Percentiles rank a stretch among this genome's conserved stretches.
Evolutionary conservation across 257 asterid genomes (phyloP).

Genomic region (Scutellaria baicalensis): DNA sequence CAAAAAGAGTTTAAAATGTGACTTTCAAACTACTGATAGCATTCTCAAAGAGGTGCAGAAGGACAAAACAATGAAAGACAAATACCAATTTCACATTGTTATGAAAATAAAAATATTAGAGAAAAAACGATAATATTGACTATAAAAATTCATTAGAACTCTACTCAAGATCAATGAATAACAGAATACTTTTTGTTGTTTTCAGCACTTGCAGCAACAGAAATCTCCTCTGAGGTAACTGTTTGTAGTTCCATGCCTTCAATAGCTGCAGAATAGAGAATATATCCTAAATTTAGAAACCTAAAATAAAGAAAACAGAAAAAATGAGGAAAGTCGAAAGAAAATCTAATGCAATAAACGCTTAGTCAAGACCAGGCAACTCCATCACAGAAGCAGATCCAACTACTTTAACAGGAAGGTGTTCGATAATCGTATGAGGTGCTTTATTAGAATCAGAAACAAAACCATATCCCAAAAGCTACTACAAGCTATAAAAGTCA

Average conservation of each 20-base stretch:
- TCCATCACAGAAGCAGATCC: background rate
- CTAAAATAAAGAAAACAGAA: background rate
- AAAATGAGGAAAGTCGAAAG: background rate
- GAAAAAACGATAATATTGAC: background rate
- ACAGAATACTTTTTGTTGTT: slow-evolving; percentile 44
- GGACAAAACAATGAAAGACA: background rate
- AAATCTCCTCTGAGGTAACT: slow-evolving; percentile 24
- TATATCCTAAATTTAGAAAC: background rate
- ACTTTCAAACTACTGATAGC: slow-evolving; percentile 3
- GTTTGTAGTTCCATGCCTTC: slow-evolving; percentile 24
- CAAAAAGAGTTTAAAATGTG: background rate
- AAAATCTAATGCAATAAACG: background rate
- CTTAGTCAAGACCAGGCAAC: background rate
- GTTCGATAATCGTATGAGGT: background rate
- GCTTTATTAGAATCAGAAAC: background rate
- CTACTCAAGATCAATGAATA: slow-evolving; percentile 15
- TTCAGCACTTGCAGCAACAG: slow-evolving; percentile 37
- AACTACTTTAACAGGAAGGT: background rate
- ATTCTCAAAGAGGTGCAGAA: slow-evolving; percentile 3
- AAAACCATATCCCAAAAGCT: background rate
- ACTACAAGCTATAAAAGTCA: background rate
- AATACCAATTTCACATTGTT: background rate
- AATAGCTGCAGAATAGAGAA: slow-evolving; percentile 29
- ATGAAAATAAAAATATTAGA: background rate
- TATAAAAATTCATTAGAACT: background rate